Evolutionary conservation across 257 asterid species (phyloP).

Genomic region (Sherardia arvensis): DNA sequence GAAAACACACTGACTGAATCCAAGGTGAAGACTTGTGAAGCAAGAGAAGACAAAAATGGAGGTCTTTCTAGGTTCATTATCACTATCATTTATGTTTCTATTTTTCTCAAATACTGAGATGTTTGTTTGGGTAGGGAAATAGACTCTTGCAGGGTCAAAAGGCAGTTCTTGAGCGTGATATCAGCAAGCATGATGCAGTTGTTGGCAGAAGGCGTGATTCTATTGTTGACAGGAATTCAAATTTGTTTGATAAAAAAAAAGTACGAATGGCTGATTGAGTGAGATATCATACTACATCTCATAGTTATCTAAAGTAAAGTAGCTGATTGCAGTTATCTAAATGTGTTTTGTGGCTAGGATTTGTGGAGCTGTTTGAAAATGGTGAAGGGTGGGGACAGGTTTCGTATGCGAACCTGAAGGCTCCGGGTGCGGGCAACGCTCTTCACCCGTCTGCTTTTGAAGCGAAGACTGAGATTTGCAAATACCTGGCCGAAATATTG

Average conservation of each 20-base stretch:
- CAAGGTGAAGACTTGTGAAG: conserved; percentile 69
- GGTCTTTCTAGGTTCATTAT: conserved; percentile 33
- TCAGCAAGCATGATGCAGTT: conserved; percentile 59
- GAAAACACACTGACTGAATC: conserved; percentile 80
- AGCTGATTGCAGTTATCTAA: no score
- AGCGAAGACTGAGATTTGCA: no score
- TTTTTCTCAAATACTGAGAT: conserved; percentile 2
- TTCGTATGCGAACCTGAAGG: no score
- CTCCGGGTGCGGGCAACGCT: no score
- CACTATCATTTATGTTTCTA: conserved; percentile 1
- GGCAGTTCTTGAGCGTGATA: conserved; percentile 81
- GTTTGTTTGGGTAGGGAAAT: conserved; percentile 48
- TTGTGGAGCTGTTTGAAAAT: no score
- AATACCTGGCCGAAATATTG: no score
- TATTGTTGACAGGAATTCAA: conserved; percentile 49
- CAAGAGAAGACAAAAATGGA: conserved; percentile 97
- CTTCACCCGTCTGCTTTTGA: no score
- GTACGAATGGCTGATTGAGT: no score
- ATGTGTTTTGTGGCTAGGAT: no score
- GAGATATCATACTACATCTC: no score
- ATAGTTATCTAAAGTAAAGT: no score
- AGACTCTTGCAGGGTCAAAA: conserved; percentile 63
- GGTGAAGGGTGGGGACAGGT: no score
- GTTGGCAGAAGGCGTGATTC: conserved; percentile 63
- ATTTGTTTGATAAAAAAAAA: conserved; percentile 51